Evolutionary conservation across 495 filamentous ascomycete species (phyloP).

Genomic region (Staphylotrichum longicolle): DNA sequence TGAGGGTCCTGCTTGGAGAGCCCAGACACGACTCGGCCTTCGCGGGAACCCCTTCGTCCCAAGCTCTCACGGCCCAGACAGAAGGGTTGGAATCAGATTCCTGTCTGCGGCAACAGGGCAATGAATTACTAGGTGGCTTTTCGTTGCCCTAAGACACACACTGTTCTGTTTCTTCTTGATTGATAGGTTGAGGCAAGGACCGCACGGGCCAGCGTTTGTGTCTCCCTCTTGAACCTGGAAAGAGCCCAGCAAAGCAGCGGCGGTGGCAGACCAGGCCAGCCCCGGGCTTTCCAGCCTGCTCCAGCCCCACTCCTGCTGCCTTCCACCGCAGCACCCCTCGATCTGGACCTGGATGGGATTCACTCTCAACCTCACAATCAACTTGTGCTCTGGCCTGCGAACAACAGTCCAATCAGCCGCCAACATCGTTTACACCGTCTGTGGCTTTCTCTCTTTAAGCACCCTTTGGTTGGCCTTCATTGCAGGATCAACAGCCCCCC

Average conservation of each 20-base stretch:
- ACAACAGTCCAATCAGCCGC: too few relatives aligned
- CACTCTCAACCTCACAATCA: background rate
- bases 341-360: background rate
- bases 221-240: background rate
- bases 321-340: background rate
- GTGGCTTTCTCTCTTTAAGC: too few relatives aligned
- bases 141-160: too few relatives aligned
- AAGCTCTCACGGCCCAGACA: background rate
- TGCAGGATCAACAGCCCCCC: too few relatives aligned
- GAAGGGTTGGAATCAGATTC: too few relatives aligned
- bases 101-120: too few relatives aligned
- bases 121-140: too few relatives aligned
- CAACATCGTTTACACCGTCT: too few relatives aligned
- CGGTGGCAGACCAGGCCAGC: background rate
- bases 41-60: background rate
- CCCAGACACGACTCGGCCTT: background rate
- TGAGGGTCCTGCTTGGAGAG: background rate
- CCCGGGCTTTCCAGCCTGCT: conserved; percentile 9
- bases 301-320: conserved; percentile 8
- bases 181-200: too few relatives aligned
- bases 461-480: background rate
- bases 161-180: too few relatives aligned
- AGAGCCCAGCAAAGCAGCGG: background rate
- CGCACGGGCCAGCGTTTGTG: background rate
- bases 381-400: background rate